A percentile compares a stretch with the other conserved stretches of the same genome.
Evolutionary conservation across 352 stramenopile genomes (phyloP).

Genomic region (Phytopythium mirpurense): DNA sequence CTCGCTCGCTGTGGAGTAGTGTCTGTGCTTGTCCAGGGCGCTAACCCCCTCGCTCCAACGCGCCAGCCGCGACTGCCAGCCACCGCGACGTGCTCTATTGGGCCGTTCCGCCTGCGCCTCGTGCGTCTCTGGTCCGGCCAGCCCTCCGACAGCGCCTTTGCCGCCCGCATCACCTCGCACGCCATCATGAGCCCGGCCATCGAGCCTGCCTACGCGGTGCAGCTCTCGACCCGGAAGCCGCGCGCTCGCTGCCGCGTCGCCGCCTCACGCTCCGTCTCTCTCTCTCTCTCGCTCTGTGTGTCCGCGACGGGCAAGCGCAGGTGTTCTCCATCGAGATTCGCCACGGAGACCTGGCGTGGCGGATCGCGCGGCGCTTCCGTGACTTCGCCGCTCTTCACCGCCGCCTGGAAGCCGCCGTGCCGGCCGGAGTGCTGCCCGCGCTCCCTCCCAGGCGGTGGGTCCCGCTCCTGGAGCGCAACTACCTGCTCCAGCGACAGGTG

Average conservation of each 20-base stretch:
- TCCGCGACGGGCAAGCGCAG: slow-evolving; percentile 20
- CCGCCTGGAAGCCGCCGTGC: slow-evolving; percentile 11
- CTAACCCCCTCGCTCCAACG: not conserved
- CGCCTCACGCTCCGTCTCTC: not conserved
- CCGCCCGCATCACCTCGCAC: slow-evolving; percentile 21
- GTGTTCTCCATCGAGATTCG: slow-evolving; percentile 37
- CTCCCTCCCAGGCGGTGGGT: slow-evolving; percentile 41
- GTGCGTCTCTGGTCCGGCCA: no score
- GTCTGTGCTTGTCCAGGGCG: not conserved
- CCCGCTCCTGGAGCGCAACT: slow-evolving; percentile 24
- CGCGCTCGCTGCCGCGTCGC: not conserved
- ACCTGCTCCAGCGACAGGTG: slow-evolving; percentile 27
- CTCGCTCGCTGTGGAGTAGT: not conserved
- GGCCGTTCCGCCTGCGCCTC: not conserved
- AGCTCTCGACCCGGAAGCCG: not conserved
- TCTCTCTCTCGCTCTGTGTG: not conserved
- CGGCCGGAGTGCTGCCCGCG: slow-evolving; percentile 13
- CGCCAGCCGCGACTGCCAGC: slow-evolving; percentile 1
- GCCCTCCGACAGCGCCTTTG: slow-evolving; percentile 6
- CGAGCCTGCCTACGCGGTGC: slow-evolving; percentile 34
- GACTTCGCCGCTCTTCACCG: slow-evolving; percentile 39
- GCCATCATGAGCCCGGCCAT: slow-evolving; percentile 33
- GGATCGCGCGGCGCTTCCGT: slow-evolving; percentile 35
- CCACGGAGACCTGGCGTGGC: slow-evolving; percentile 34
- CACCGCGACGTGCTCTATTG: not conserved